Evolutionary conservation across 1,139 yeast species (phyloP).

Genomic region (Yamadazyma sp.): DNA sequence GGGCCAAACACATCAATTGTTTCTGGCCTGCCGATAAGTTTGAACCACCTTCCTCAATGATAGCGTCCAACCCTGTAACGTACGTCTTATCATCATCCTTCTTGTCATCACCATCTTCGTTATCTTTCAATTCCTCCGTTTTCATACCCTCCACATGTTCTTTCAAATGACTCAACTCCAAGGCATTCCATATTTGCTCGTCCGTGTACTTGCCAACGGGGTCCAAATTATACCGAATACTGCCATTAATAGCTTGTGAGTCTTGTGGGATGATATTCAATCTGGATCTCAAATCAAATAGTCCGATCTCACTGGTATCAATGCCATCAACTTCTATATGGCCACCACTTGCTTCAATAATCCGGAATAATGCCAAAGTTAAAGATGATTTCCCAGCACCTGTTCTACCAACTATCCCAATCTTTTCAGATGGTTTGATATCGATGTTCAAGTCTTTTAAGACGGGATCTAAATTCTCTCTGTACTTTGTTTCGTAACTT

Average conservation of each 20-base stretch:
- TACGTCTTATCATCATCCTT: constrained; percentile 2
- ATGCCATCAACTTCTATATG: constrained; percentile 33
- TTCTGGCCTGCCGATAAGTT: constrained; percentile 40
- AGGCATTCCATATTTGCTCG: constrained; percentile 32
- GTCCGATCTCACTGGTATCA: constrained; percentile 31
- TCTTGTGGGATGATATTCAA: constrained; percentile 43
- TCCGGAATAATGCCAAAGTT: constrained; percentile 38
- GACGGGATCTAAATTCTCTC: constrained; percentile 38
- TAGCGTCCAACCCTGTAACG: constrained; percentile 15
- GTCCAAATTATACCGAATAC: constrained; percentile 37
- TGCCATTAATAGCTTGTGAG: constrained; percentile 36
- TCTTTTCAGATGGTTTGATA: constrained; percentile 33
- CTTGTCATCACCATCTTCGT: constrained; percentile 20
- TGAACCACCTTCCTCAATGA: constrained; percentile 30
- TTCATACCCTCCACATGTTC: constrained; percentile 32
- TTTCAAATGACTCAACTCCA: constrained; percentile 37
- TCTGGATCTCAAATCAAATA: constrained; percentile 33
- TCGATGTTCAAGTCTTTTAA: constrained; percentile 27
- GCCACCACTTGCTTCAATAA: constrained; percentile 36
- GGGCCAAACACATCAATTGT: constrained; percentile 38
- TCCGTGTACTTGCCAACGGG: constrained; percentile 31
- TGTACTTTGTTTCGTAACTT: constrained; percentile 33
- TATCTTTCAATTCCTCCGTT: constrained; percentile 23
- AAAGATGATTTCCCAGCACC: constrained; percentile 45
- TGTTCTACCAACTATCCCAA: constrained; percentile 44